Percentiles rank a stretch among this genome's conserved stretches.
Conservation (phyloP, 495 filamentous ascomycete species). For the Penicillium samsonianum region DNA sequence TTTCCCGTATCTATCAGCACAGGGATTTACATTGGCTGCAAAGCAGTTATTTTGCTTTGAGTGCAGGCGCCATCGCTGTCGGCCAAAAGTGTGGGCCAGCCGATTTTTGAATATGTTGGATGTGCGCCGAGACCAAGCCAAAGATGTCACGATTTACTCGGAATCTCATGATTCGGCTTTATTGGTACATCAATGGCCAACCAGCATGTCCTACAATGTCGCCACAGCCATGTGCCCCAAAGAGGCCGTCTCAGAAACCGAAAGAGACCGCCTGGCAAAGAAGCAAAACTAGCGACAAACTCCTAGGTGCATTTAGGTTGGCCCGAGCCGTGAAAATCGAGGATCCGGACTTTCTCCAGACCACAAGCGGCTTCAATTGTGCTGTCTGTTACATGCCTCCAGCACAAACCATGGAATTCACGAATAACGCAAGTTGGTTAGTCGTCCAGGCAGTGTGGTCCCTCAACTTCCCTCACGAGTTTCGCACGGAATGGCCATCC, state of each 20-base stretch:
- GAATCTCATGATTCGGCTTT: neutral
- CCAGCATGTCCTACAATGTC: neutral
- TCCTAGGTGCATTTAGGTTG: neutral
- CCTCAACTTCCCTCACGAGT: neutral
- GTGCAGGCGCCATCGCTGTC: conserved; percentile 1
- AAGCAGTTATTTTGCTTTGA: conserved; percentile 1
- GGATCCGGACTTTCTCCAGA: neutral
- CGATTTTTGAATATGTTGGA: neutral
- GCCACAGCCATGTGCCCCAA: neutral
- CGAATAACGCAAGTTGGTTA: neutral
- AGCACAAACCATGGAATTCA: neutral
- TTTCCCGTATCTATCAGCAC: neutral
- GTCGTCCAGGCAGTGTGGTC: neutral
- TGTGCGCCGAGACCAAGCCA: neutral
- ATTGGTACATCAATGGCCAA: conserved; percentile 3
- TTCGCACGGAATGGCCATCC: neutral
- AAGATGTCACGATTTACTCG: neutral
- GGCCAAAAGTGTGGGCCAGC: neutral
- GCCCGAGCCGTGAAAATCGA: neutral
- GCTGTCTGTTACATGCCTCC: neutral
- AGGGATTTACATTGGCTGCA: neutral
- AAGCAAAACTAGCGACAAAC: neutral
- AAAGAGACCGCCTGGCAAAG: neutral
- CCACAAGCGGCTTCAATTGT: neutral
- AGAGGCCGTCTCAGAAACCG: neutral